Conservation (phyloP, 441 rosid genomes). For the Corymbia citriodora region DNA sequence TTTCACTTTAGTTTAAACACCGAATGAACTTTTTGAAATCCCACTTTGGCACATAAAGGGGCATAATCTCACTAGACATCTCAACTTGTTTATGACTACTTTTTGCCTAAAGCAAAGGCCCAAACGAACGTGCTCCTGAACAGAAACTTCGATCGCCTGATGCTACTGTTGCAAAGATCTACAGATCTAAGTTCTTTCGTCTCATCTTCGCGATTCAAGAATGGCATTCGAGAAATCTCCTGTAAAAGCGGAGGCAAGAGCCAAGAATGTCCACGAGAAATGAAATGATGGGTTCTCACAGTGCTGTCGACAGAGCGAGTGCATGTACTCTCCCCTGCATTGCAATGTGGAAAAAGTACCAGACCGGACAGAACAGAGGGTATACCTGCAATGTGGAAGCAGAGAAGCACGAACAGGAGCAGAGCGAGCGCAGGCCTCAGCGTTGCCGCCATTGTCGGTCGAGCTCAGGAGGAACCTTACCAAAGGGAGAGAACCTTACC, state of each 20-base stretch:
- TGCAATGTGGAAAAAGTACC: neutral
- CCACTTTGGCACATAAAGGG: neutral
- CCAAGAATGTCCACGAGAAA: neutral
- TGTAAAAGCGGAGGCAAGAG: neutral
- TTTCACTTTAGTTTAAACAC: neutral
- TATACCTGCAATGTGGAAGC: constrained; percentile 45
- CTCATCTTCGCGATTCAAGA: neutral
- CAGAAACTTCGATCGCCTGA: neutral
- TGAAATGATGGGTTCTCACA: neutral
- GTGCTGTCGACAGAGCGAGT: neutral
- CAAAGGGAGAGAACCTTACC: neutral
- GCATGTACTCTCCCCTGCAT: neutral
- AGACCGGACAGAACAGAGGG: neutral
- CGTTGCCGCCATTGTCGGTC: constrained; percentile 17
- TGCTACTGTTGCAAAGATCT: neutral
- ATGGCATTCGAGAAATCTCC: neutral
- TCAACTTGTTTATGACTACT: neutral
- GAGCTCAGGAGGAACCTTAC: neutral
- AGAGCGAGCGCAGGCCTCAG: constrained; percentile 22
- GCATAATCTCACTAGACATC: neutral
- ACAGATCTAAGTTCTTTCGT: neutral
- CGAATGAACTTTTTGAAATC: neutral
- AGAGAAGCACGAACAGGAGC: constrained; percentile 22
- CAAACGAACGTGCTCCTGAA: neutral
- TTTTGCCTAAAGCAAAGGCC: neutral